Conservation (phyloP, 768 basidiomycete genomes). For the Kwoniella dendrophila region DNA sequence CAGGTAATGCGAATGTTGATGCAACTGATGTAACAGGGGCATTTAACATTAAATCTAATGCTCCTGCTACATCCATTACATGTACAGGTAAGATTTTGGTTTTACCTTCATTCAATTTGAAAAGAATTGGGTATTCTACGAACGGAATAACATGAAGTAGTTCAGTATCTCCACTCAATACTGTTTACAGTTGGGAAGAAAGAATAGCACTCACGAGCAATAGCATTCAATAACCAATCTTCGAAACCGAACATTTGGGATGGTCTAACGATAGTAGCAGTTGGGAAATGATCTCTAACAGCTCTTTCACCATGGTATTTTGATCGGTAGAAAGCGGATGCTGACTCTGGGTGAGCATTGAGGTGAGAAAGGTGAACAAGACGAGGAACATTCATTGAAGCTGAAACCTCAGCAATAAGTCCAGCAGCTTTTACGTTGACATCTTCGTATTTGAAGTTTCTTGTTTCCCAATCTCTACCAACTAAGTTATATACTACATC, state of each 20-base stretch:
- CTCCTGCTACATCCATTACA: conserved; percentile 92
- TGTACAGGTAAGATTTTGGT: conserved; percentile 90
- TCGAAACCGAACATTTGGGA: conserved; percentile 88
- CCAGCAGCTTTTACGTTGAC: conserved; percentile 82
- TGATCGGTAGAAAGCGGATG: conserved; percentile 80
- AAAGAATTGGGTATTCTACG: conserved; percentile 86
- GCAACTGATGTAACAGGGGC: conserved; percentile 62
- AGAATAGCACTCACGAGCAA: conserved; percentile 69
- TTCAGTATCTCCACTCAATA: not conserved
- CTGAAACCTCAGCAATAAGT: conserved; percentile 80
- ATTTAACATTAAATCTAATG: conserved; percentile 73
- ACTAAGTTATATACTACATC: conserved; percentile 96
- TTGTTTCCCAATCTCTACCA: conserved; percentile 91
- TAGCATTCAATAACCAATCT: conserved; percentile 88
- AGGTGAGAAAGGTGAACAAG: conserved; percentile 94
- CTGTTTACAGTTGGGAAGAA: not conserved
- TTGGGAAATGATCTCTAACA: conserved; percentile 78
- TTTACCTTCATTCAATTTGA: conserved; percentile 85
- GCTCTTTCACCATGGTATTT: conserved; percentile 88
- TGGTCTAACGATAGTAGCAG: conserved; percentile 85
- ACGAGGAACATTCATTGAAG: conserved; percentile 74
- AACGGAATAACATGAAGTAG: conserved; percentile 2
- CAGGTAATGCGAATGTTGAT: conserved; percentile 75
- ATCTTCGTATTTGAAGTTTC: conserved; percentile 82
- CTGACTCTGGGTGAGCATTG: conserved; percentile 77